Conservation (phyloP, 2,329 filamentous ascomycete genomes). For the Aspergillus ruber region DNA sequence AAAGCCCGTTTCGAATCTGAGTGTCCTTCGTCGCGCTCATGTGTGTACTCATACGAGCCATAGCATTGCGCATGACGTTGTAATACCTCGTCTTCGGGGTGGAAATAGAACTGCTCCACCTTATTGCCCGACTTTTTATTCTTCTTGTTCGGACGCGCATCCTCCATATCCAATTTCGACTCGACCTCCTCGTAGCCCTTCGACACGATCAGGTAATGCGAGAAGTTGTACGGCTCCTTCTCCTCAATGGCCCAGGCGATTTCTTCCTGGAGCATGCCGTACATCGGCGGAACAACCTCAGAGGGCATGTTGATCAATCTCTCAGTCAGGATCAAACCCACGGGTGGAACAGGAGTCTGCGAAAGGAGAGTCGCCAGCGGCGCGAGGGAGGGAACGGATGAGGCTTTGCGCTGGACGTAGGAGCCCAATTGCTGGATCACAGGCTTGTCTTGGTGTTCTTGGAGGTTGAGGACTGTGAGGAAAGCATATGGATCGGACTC, state of each 20-base stretch:
- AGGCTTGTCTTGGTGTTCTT: constrained; percentile 67
- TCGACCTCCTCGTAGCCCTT: constrained; percentile 89
- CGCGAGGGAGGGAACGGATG: constrained; percentile 50
- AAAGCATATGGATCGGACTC: constrained; percentile 90
- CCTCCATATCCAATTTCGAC: constrained; percentile 67
- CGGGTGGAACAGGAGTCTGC: constrained; percentile 49
- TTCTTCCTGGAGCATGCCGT: constrained; percentile 89
- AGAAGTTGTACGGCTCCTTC: constrained; percentile 85
- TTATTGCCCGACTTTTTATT: constrained; percentile 50
- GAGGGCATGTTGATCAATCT: constrained; percentile 94
- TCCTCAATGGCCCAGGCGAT: constrained; percentile 82
- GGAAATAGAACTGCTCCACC: constrained; percentile 75
- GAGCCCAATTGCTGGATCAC: constrained; percentile 63
- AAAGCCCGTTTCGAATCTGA: constrained; percentile 92
- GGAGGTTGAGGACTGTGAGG: constrained; percentile 77
- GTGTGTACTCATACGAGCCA: constrained; percentile 70
- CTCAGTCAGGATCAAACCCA: constrained; percentile 86
- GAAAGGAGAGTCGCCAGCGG: constrained; percentile 54
- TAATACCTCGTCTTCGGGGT: constrained; percentile 88
- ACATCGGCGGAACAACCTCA: constrained; percentile 87
- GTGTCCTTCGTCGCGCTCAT: constrained; percentile 66
- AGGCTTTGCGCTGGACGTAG: constrained; percentile 59
- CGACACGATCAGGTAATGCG: constrained; percentile 84
- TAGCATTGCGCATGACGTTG: constrained; percentile 66
- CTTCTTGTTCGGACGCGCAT: constrained; percentile 58